A percentile compares a stretch with the other conserved stretches of the same genome.
Evolutionary conservation across 768 basidiomycete species (phyloP).

Genomic region (Hemileccinum impolitum): DNA sequence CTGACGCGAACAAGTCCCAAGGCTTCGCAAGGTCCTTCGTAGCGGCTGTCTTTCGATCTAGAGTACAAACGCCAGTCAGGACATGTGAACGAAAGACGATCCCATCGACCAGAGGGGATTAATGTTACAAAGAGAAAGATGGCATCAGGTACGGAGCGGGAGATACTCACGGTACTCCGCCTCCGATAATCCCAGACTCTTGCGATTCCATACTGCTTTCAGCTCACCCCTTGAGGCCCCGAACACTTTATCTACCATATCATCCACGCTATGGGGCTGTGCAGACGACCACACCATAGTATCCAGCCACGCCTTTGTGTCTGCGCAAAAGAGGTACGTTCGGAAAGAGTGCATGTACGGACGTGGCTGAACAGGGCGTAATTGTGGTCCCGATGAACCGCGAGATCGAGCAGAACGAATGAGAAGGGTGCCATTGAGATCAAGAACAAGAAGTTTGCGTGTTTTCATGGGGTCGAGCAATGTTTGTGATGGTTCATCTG

Average conservation of each 20-base stretch:
- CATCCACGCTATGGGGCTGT: slow-evolving; percentile 71
- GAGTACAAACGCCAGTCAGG: background rate
- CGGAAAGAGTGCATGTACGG: slow-evolving; percentile 65
- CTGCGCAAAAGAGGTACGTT: slow-evolving; percentile 58
- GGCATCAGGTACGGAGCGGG: background rate
- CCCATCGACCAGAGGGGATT: slow-evolving; percentile 4
- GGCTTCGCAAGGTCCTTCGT: slow-evolving; percentile 74
- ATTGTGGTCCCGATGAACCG: slow-evolving; percentile 9
- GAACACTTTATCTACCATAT: slow-evolving; percentile 70
- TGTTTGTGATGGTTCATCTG: slow-evolving; percentile 26
- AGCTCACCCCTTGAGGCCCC: slow-evolving; percentile 40
- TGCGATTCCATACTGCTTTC: slow-evolving; percentile 74
- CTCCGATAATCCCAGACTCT: slow-evolving; percentile 63
- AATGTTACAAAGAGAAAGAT: slow-evolving; percentile 8
- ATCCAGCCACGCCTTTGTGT: slow-evolving; percentile 67
- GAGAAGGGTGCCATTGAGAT: slow-evolving; percentile 65
- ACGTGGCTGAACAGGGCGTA: slow-evolving; percentile 50
- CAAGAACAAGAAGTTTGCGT: slow-evolving; percentile 70
- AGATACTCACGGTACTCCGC: slow-evolving; percentile 63
- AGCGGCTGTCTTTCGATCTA: slow-evolving; percentile 38
- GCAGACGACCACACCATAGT: slow-evolving; percentile 91
- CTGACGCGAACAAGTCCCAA: slow-evolving; percentile 47
- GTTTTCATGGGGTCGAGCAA: slow-evolving; percentile 25
- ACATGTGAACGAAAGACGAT: background rate
- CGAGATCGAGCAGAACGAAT: slow-evolving; percentile 43